Evolutionary conservation across 139 green algal species (phyloP), one percentile per base, ranked within the genome.

Genomic region (Chara braunii): DNA sequence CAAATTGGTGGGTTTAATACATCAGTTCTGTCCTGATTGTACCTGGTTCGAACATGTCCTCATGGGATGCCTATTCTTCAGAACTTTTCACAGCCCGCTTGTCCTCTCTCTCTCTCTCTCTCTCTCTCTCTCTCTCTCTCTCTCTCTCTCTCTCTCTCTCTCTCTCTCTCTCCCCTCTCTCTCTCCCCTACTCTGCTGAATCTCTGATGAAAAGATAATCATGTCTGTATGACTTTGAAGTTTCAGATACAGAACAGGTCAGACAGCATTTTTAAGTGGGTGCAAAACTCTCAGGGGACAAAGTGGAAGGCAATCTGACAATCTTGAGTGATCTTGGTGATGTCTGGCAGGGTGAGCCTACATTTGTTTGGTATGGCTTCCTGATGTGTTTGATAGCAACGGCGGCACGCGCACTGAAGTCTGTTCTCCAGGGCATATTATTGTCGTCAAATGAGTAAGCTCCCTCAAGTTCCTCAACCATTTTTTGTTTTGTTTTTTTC

Each of bases 331-430:
- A 43, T 31, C 29, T 3, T 67, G 48, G 5, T 50, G 26, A 11
- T 70, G 37, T 55, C 5, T 72, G 67, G 14, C 70, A 78, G 70
- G 84, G 75, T 28, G 89, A 97, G 80, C 90, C 91, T 0, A 60
- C 70, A 8, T 95, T 98, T 68, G 79, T 95, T 64, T 28, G 86
- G 31, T 57, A 89, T 3, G 89, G 90, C 52, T 97, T 97, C 58
- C 31, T 78, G n/a, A 80, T 87, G 1, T 85, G 81, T 37, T 54
- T 96, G 6, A 52, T 61, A 0, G 90, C 86, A 1, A 94, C 88
- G 3, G 81, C 79, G 11, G 79, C 76, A 3, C 72, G 86, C 2
- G 82, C 85, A 1, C 64, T 94, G 43, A 94, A 91, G 72, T 84
- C 80, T 3, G 87, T 92, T 11, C 62, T 94, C 29, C 90, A 95